phyloP scores from a whole-genome alignment of 108 stramenopile species.

The Cyclotella baltica region DNA sequence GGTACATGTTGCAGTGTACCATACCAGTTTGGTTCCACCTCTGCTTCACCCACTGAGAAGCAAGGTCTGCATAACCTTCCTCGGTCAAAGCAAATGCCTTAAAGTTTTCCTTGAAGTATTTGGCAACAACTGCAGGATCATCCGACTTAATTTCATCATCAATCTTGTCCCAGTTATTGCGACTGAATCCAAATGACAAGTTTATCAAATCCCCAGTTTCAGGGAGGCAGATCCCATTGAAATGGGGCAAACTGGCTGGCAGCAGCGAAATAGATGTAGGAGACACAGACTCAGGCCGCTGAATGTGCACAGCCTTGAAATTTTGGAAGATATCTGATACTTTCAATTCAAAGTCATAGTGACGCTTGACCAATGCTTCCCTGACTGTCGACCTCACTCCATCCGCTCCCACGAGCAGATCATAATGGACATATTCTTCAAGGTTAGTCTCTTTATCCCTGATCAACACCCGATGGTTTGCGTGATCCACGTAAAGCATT shows the following conservation, averaged over 20 bases:
- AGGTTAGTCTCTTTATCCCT: conserved; percentile 38
- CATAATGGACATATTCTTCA: conserved; percentile 59
- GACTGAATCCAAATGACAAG: conserved; percentile 43
- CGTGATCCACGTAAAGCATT: conserved; percentile 54
- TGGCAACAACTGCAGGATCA: conserved; percentile 52
- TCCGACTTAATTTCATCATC: conserved; percentile 51
- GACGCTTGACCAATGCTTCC: conserved; percentile 57
- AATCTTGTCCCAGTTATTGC: conserved; percentile 28
- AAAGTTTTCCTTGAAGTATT: conserved; percentile 57
- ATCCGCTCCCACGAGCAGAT: conserved; percentile 65
- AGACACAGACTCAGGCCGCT: conserved; percentile 20
- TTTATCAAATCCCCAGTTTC: conserved; percentile 62
- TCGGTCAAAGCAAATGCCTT: conserved; percentile 56
- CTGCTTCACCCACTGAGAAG: conserved; percentile 58
- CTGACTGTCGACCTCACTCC: conserved; percentile 61
- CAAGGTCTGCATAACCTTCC: conserved; percentile 52
- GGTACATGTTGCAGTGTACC: conserved; percentile 67
- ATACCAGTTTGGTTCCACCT: conserved; percentile 64
- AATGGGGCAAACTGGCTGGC: conserved; percentile 42
- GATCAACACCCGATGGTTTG: conserved; percentile 54
- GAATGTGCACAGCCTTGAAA: conserved; percentile 68
- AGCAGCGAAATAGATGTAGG: conserved; percentile 33
- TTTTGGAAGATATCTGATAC: conserved; percentile 57
- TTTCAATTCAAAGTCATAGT: conserved; percentile 55
- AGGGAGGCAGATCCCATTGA: conserved; percentile 58